These are phyloP conservation scores for Kluyveromyces sp. DNA, from an alignment of 1,139 yeast species.

Conservation along the genomic window DNA sequence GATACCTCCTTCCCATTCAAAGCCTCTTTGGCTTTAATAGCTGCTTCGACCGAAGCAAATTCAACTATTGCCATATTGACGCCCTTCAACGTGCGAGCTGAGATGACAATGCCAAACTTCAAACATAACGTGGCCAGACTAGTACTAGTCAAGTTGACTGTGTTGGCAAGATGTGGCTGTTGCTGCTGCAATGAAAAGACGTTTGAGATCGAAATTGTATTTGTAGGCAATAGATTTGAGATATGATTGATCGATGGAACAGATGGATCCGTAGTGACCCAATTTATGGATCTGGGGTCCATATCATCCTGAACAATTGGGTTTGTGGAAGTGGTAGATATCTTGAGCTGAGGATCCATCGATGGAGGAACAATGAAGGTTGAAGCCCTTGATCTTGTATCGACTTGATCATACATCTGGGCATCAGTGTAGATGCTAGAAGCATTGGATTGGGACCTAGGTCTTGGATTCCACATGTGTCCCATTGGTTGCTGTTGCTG, in stretches of 20 bases:
- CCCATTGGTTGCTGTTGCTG: conserved; percentile 3
- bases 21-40: conserved; percentile 68
- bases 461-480: conserved; percentile 16
- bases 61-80: conserved; percentile 63
- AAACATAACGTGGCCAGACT: conserved; percentile 38
- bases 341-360: conserved; percentile 15
- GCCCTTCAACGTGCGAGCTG: conserved; percentile 52
- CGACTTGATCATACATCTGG: conserved; percentile 17
- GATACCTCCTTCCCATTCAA: conserved; percentile 73
- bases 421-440: conserved; percentile 29
- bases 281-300: conserved; percentile 41
- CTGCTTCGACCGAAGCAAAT: conserved; percentile 62
- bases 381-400: conserved; percentile 38
- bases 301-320: conserved; percentile 45
- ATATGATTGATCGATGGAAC: conserved; percentile 49
- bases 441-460: conserved; percentile 27
- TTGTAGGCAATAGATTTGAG: conserved; percentile 38
- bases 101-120: conserved; percentile 48
- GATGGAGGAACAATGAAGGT: conserved; percentile 28
- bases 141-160: conserved; percentile 28
- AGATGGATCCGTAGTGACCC: conserved; percentile 59
- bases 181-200: conserved; percentile 49
- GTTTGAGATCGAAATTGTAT: conserved; percentile 68
- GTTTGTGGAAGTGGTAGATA: conserved; percentile 29
- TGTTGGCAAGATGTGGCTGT: conserved; percentile 34